Percentiles rank a stretch among this genome's conserved stretches.
These are phyloP conservation scores for Inonotus hispidus DNA, from an alignment of 1,284 basidiomycete species.

Conservation along the genomic window DNA sequence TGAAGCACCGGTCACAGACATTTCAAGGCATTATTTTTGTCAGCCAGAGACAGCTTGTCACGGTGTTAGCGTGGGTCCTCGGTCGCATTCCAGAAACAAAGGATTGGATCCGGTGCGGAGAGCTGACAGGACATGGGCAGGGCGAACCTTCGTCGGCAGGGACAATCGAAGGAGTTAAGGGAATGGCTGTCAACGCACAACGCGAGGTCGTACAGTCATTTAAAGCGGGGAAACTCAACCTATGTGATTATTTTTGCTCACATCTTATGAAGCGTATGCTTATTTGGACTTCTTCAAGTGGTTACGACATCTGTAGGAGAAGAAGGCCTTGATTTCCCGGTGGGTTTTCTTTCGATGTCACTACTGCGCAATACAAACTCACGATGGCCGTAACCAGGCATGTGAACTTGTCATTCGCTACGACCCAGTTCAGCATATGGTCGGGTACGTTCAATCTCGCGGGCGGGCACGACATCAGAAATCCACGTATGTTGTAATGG, in stretches of 20 bases:
- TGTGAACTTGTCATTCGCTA: constrained; percentile 83
- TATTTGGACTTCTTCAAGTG: constrained; percentile 37
- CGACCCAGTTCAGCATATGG: constrained; percentile 71
- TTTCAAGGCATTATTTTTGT: constrained; percentile 84
- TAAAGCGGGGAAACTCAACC: constrained; percentile 57
- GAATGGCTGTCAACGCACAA: constrained; percentile 49
- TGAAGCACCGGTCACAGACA: constrained; percentile 43
- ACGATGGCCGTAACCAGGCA: constrained; percentile 38
- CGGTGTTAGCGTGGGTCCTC: constrained; percentile 61
- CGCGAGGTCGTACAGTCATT: constrained; percentile 59
- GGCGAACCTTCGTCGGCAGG: constrained; percentile 19
- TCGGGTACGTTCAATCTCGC: constrained; percentile 79
- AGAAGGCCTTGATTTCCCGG: constrained; percentile 83
- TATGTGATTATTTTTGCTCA: constrained; percentile 45
- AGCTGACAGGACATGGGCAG: constrained; percentile 65
- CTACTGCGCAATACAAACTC: constrained; percentile 8
- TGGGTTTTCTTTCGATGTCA: constrained; percentile 28
- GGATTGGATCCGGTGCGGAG: constrained; percentile 52
- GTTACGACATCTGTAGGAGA: constrained; percentile 83
- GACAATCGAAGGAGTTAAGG: constrained; percentile 38
- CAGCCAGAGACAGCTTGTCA: constrained; percentile 73
- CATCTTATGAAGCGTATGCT: not conserved
- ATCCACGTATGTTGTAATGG: constrained; percentile 77
- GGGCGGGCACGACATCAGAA: constrained; percentile 72
- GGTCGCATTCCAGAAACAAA: constrained; percentile 50